These are phyloP conservation scores for Arthroderma uncinatum DNA, from an alignment of 2,329 filamentous ascomycete species.

Conservation along the genomic window DNA sequence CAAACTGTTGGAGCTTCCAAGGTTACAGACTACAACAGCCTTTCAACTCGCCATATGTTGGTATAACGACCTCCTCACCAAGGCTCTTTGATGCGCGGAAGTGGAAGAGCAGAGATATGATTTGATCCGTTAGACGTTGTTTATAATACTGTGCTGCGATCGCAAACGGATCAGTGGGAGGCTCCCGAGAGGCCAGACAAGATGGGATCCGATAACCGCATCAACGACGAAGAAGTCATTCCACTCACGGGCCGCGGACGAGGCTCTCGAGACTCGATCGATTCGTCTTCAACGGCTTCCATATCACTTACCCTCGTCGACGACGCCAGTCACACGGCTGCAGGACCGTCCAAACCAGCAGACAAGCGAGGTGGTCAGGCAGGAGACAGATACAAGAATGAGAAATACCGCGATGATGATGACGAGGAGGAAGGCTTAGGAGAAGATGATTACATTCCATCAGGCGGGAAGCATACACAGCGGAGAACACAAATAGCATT, in stretches of 20 bases:
- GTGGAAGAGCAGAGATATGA: not conserved
- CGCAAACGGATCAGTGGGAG: too few relatives aligned
- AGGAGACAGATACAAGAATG: slow-evolving; percentile 7
- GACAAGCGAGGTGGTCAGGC: not conserved
- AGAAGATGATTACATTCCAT: slow-evolving; percentile 16
- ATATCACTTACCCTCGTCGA: slow-evolving; percentile 14
- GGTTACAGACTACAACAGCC: not conserved
- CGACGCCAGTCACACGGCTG: not conserved
- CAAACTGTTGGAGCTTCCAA: not conserved
- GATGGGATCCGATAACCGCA: slow-evolving; percentile 12
- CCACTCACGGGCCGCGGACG: slow-evolving; percentile 12
- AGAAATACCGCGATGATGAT: slow-evolving; percentile 22
- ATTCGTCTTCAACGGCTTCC: slow-evolving; percentile 17
- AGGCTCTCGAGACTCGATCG: slow-evolving; percentile 11
- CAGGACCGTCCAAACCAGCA: not conserved
- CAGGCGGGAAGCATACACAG: slow-evolving; percentile 11
- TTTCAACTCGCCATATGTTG: not conserved
- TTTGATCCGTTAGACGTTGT: too few relatives aligned
- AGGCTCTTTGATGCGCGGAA: not conserved
- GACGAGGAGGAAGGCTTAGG: slow-evolving; percentile 23
- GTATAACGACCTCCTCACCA: not conserved
- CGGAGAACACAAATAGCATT: slow-evolving; percentile 24
- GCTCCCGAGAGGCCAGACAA: not conserved
- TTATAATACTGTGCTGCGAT: too few relatives aligned
- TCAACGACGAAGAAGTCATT: slow-evolving; percentile 13